phyloP scores from a whole-genome alignment of 805 yeast species.

The Starmera amethionina region DNA sequence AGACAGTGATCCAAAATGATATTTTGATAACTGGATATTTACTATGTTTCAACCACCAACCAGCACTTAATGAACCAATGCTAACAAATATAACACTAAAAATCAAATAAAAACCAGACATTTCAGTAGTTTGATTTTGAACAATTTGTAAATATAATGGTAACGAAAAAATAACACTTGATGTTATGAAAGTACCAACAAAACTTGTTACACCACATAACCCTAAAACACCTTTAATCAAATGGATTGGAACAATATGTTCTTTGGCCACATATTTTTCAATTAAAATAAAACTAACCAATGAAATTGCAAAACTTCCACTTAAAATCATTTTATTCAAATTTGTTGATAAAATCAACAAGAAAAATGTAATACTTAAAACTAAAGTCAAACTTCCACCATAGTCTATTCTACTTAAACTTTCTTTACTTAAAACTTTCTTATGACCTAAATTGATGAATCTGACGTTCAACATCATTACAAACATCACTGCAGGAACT shows the following conservation, averaged over 20 bases:
- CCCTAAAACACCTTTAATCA: slow-evolving; percentile 26
- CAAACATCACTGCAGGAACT: slow-evolving; percentile 22
- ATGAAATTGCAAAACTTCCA: slow-evolving; percentile 3
- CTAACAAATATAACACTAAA: slow-evolving; percentile 20
- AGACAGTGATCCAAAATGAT: neutral
- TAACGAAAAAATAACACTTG: neutral
- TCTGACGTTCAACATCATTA: slow-evolving; percentile 16
- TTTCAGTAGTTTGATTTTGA: slow-evolving; percentile 24
- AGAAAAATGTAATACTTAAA: slow-evolving; percentile 18
- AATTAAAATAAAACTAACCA: slow-evolving; percentile 18
- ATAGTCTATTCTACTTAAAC: slow-evolving; percentile 25
- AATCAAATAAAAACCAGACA: slow-evolving; percentile 26
- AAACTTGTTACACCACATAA: slow-evolving; percentile 18
- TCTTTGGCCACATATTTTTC: slow-evolving; percentile 26
- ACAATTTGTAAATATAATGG: slow-evolving; percentile 23
- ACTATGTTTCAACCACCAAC: slow-evolving; percentile 13
- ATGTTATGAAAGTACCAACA: neutral
- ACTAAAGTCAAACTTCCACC: slow-evolving; percentile 27
- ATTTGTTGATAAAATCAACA: slow-evolving; percentile 21
- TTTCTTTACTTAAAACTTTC: slow-evolving; percentile 14
- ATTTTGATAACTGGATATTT: neutral
- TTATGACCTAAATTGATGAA: slow-evolving; percentile 3
- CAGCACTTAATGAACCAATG: slow-evolving; percentile 21
- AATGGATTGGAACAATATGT: slow-evolving; percentile 25
- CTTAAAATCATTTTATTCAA: slow-evolving; percentile 1